phyloP scores from a whole-genome alignment of 164 flowering plant species.

The Piper longum region DNA sequence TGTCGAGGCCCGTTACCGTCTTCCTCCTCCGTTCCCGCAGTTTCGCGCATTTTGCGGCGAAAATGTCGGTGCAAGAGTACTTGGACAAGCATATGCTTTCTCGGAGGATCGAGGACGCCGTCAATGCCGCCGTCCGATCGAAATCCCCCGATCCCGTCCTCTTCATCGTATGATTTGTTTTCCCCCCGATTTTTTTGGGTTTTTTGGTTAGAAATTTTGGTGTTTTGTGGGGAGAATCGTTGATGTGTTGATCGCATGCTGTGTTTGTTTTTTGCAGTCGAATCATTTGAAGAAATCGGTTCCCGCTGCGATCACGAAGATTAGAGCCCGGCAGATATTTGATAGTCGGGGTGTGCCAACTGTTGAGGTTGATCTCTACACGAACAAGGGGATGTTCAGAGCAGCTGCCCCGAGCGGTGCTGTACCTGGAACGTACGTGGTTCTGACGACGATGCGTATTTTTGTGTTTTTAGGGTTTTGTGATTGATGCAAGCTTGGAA shows the following conservation, averaged over 20 bases:
- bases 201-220: not conserved
- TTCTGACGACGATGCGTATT: not conserved
- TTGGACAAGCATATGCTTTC: constrained; percentile 90
- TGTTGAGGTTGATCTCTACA: constrained; percentile 65
- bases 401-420: constrained; percentile 81
- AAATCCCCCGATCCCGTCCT: constrained; percentile 91
- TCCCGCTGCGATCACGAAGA: constrained; percentile 72
- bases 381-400: constrained; percentile 86
- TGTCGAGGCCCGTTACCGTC: no score
- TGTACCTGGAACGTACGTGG: constrained; percentile 54
- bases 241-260: not conserved
- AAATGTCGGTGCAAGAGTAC: constrained; percentile 95
- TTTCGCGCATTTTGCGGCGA: not conserved
- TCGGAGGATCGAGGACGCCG: constrained; percentile 95
- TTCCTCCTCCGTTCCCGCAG: not conserved
- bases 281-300: constrained; percentile 87
- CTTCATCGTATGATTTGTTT: constrained; percentile 48
- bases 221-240: no score
- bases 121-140: constrained; percentile 96
- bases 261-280: constrained; percentile 26
- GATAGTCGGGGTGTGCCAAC: no score
- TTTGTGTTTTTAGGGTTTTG: no score
- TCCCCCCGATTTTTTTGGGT: not conserved
- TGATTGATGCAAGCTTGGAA: no score
- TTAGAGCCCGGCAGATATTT: constrained; percentile 72